phyloP scores from a whole-genome alignment of 2,329 filamentous ascomycete species.

The Fusarium neocosmosporiellum region DNA sequence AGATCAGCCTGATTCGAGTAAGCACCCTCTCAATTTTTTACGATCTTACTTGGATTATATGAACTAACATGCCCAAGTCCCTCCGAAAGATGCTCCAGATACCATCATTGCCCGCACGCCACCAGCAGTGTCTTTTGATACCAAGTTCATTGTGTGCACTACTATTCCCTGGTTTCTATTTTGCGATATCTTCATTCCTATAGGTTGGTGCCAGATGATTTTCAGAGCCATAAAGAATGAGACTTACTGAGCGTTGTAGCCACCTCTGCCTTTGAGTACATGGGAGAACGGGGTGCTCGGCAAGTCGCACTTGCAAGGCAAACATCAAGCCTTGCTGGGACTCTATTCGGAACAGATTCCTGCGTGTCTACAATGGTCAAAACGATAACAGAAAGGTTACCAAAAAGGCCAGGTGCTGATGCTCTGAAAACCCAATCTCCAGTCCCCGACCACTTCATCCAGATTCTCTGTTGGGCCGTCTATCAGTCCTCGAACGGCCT shows the following conservation, averaged over 20 bases:
- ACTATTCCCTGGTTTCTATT: not conserved
- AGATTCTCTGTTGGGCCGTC: not conserved
- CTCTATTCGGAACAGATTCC: not conserved
- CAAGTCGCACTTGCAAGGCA: not conserved
- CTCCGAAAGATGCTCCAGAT: not conserved
- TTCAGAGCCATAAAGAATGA: not conserved
- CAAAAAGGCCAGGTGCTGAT: not conserved
- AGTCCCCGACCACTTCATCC: not conserved
- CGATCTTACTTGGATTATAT: not conserved
- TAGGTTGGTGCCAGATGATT: not conserved
- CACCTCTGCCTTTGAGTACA: not conserved
- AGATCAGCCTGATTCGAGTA: not conserved
- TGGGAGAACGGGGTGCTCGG: not conserved
- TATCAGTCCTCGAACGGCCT: not conserved
- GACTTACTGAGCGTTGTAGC: not conserved
- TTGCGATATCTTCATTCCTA: not conserved
- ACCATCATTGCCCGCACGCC: not conserved
- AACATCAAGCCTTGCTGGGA: not conserved
- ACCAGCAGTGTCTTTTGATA: not conserved
- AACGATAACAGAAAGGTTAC: not conserved
- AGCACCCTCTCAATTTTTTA: not conserved
- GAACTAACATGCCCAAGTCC: not conserved
- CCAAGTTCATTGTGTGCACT: not conserved
- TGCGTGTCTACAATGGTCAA: not conserved
- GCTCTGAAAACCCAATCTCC: not conserved